A percentile compares a stretch with the other conserved stretches of the same genome.
Conservation (phyloP, 495 filamentous ascomycete genomes). For the Elaphomyces granulatus region DNA sequence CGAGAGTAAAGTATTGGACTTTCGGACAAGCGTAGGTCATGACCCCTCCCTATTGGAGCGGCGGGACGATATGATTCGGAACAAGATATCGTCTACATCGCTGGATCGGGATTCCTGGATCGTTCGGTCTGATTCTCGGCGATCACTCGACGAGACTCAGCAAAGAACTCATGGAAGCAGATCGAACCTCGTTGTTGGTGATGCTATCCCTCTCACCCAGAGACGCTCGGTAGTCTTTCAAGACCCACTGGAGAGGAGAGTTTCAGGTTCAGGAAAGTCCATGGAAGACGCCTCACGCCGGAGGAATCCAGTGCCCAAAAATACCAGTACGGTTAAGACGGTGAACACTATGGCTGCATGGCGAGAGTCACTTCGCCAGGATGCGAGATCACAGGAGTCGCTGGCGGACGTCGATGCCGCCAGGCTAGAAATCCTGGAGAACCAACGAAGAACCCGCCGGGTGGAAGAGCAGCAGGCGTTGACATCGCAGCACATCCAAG, state of each 20-base stretch:
- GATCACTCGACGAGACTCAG: conserved; percentile 11
- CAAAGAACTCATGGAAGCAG: conserved; percentile 7
- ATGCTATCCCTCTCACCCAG: conserved; percentile 62
- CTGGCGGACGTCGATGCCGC: conserved; percentile 14
- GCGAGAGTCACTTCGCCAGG: conserved; percentile 54
- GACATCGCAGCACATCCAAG: conserved; percentile 26
- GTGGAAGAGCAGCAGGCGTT: conserved; percentile 34
- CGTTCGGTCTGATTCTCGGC: conserved; percentile 18
- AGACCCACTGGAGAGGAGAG: too few species aligned
- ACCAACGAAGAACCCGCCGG: conserved; percentile 28
- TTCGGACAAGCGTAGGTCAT: conserved; percentile 10
- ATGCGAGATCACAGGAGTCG: conserved; percentile 28
- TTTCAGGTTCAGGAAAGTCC: not conserved
- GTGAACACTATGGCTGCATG: conserved; percentile 59
- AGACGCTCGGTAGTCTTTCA: conserved; percentile 41
- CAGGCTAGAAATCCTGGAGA: conserved; percentile 24
- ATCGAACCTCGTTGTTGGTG: conserved; percentile 29
- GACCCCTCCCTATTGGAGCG: conserved; percentile 28
- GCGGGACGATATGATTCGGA: conserved; percentile 26
- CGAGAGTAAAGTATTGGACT: conserved; percentile 17
- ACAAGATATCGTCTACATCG: conserved; percentile 27
- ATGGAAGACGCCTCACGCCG: not conserved
- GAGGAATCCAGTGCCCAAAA: conserved; percentile 1
- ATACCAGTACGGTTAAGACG: conserved; percentile 20
- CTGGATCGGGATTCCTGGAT: conserved; percentile 23